A percentile compares a stretch with the other conserved stretches of the same genome.
Conservation (phyloP, 2,329 filamentous ascomycete species). For the Aspergillus pseudoglaucus region DNA sequence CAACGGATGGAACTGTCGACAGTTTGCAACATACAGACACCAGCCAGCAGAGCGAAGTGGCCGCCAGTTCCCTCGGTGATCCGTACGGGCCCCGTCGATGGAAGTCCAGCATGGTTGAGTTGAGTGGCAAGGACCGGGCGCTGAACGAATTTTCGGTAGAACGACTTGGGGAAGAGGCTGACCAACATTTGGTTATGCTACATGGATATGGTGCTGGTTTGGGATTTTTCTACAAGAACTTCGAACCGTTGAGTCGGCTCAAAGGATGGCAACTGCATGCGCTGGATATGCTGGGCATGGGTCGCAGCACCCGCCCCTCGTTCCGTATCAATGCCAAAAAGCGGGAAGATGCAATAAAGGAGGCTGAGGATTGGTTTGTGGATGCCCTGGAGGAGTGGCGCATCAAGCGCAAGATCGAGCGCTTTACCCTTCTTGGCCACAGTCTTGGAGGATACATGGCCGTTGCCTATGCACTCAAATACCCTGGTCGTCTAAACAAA, state of each 20-base stretch:
- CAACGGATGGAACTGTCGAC: constrained; percentile 19
- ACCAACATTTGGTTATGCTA: constrained; percentile 88
- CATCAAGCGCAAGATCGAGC: constrained; percentile 77
- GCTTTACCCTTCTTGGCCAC: constrained; percentile 89
- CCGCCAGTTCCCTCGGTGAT: constrained; percentile 52
- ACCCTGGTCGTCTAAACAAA: constrained; percentile 90
- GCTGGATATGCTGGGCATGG: constrained; percentile 93
- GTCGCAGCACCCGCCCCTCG: constrained; percentile 72
- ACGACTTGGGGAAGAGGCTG: constrained; percentile 67
- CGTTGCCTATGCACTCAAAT: constrained; percentile 91
- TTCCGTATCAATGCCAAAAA: constrained; percentile 84
- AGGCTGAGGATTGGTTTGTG: constrained; percentile 93
- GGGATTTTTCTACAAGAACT: constrained; percentile 98
- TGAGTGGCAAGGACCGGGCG: constrained; percentile 78
- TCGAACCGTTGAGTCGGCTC: constrained; percentile 73
- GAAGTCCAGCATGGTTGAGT: constrained; percentile 74
- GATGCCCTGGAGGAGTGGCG: constrained; percentile 97
- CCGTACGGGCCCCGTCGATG: constrained; percentile 80
- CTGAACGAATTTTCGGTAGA: constrained; percentile 93
- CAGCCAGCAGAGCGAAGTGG: constrained; percentile 39
- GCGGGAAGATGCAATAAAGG: constrained; percentile 68
- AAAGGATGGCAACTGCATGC: constrained; percentile 85
- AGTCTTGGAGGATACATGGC: constrained; percentile 92
- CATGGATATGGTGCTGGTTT: constrained; percentile 95
- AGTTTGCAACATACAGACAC: constrained; percentile 31